Percentiles rank a stretch among this genome's conserved stretches.
Evolutionary conservation across 2,329 filamentous ascomycete genomes (phyloP).

Genomic region (Rhynchosporium agropyri): DNA sequence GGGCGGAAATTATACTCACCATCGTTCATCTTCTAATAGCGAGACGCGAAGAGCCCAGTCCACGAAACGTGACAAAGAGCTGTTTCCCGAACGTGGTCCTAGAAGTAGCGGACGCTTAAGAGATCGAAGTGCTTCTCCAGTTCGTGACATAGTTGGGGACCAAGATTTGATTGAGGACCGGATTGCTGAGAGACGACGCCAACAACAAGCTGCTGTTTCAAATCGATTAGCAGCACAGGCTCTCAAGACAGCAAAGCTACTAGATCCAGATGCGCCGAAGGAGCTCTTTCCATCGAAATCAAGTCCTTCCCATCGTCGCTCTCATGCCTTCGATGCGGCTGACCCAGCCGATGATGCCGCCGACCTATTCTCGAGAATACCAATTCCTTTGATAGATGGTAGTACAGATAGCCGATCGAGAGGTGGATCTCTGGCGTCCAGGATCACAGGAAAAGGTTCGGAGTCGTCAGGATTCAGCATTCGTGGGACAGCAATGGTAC

Average conservation of each 20-base stretch:
- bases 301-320: conserved; percentile 49
- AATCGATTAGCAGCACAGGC: conserved; percentile 51
- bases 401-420: conserved; percentile 39
- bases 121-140: conserved; percentile 42
- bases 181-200: conserved; percentile 19
- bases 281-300: conserved; percentile 61
- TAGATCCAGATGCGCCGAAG: conserved; percentile 32
- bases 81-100: conserved; percentile 56
- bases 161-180: conserved; percentile 42
- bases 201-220: conserved; percentile 37
- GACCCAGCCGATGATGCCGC: conserved; percentile 50
- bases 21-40: conserved; percentile 40
- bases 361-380: conserved; percentile 54
- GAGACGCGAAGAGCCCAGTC: conserved; percentile 35
- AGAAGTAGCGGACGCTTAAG: conserved; percentile 40
- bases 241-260: conserved; percentile 45
- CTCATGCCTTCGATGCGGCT: conserved; percentile 55
- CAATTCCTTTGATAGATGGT: conserved; percentile 53
- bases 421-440: conserved; percentile 29
- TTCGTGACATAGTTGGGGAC: conserved; percentile 46
- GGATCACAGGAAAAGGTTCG: conserved; percentile 37
- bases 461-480: conserved; percentile 55
- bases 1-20: conserved; percentile 41
- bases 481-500: conserved; percentile 57
- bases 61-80: conserved; percentile 52